Conservation (phyloP, 2,329 filamentous ascomycete species). For the Trichoderma polysporum region DNA sequence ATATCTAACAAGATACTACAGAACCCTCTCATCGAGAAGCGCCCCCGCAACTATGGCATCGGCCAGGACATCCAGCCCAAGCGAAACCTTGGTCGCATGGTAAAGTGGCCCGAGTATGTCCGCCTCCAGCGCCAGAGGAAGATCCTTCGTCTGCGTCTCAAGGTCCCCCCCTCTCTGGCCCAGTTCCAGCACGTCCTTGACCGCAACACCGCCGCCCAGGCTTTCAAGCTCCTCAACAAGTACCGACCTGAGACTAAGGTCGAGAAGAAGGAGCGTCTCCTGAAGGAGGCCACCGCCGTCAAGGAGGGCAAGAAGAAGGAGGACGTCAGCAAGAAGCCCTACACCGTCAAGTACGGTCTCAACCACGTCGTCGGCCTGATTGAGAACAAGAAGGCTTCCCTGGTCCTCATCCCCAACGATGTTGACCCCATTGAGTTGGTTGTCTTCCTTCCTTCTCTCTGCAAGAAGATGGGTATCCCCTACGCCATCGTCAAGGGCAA, state of each 20-base stretch:
- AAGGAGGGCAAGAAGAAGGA: constrained; percentile 99
- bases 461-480: constrained; percentile 99
- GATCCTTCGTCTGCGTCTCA: constrained; percentile 97
- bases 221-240: constrained; percentile 99
- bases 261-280: constrained; percentile 99
- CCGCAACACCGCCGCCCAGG: constrained; percentile 93
- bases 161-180: constrained; percentile 94
- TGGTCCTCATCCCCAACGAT: constrained; percentile 98
- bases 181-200: constrained; percentile 98
- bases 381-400: constrained; percentile 99
- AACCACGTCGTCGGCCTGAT: constrained; percentile 98
- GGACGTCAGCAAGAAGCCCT: constrained; percentile 99
- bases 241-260: constrained; percentile 98
- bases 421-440: constrained; percentile 99
- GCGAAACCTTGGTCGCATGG: constrained; percentile 96
- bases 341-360: constrained; percentile 98
- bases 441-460: constrained; percentile 97
- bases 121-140: constrained; percentile 91
- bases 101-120: constrained; percentile 99
- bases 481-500: constrained; percentile 99
- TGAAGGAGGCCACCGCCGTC: constrained; percentile 96
- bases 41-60: constrained; percentile 95
- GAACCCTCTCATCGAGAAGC: constrained; percentile 99
- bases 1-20: constrained; percentile 38
- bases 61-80: constrained; percentile 98